Base-by-base conservation (phyloP, 768 basidiomycete species). In the Boletellus emodensis region DNA sequence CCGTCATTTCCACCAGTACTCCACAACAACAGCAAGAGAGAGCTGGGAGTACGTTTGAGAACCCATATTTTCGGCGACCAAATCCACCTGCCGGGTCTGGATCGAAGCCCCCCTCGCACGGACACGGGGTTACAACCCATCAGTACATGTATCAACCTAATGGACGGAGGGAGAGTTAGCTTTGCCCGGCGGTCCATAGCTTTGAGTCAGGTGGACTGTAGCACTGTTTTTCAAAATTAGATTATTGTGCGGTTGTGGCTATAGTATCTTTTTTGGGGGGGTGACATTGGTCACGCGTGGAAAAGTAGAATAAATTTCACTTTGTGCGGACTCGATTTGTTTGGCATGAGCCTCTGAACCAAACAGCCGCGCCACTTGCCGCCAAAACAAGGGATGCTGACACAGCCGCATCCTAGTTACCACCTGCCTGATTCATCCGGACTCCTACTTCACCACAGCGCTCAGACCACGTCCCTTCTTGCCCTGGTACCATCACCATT, bases 11-110 rank as follows among this genome's bases (percentile, higher is more conserved):
- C 4, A 57, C 71, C n/a, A 58, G 73, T 1, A 39, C 63, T 15
- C 60, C 47, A 44, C 78, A 77, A n/a, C 76, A 72, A 34, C 74
- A 40, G 0, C 62, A 49, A 40, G 68, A 68, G 28, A 58, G 63
- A 40, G 38, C 60, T 8, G 64, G 58, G 33, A 53, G 46, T 41
- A 44, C 75, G 26, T 28, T 8, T n/a, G n/a, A n/a, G 13, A 70
- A 72, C 52, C 72, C 74, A 53, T 85, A 84, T 62, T 85, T 85
- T 55, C 76, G 83, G 10, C 75, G 78, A 36, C 71, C 75, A 37
- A 66, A 62, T 48, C 60, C 61, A 20, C 36, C 65, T 15, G 40
- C 53, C 44, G 47, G 48, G 28, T 52, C 67, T 17, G 62, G 57
- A 43, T 52, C 60, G 15, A 69, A 61, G 38, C 44, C 59, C 22